phyloP scores from a whole-genome alignment of 257 asterid species.

The Linderniella brevidens region DNA sequence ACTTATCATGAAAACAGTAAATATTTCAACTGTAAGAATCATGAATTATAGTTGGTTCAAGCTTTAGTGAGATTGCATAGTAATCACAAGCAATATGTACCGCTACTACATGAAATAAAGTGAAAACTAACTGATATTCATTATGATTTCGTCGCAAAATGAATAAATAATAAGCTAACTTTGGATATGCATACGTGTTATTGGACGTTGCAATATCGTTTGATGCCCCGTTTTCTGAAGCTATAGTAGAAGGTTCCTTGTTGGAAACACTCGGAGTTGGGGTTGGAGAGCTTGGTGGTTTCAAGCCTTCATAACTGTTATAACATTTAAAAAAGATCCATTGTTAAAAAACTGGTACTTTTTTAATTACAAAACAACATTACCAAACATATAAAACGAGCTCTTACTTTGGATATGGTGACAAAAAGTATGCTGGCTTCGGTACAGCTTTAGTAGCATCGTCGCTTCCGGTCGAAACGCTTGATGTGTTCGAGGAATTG shows the following conservation, averaged over 20 bases:
- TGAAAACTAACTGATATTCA: background rate
- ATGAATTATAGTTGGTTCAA: too few species aligned
- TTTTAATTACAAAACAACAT: background rate
- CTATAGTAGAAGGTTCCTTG: constrained; percentile 9
- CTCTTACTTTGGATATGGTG: constrained; percentile 43
- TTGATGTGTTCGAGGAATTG: constrained; percentile 18
- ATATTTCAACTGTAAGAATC: too few species aligned
- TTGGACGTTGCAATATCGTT: background rate
- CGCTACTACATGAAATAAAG: too few species aligned
- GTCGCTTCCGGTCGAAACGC: constrained; percentile 6
- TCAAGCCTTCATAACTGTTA: constrained; percentile 35
- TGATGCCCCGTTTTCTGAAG: constrained; percentile 13
- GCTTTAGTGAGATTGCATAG: too few species aligned
- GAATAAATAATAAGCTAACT: too few species aligned
- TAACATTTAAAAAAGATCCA: background rate
- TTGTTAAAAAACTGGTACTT: background rate
- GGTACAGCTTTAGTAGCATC: constrained; percentile 12
- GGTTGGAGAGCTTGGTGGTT: constrained; percentile 25
- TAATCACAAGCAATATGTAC: too few species aligned
- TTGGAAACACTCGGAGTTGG: constrained; percentile 39
- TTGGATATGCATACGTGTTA: too few species aligned
- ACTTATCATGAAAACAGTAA: too few species aligned
- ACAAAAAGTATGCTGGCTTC: constrained; percentile 18
- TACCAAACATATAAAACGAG: background rate
- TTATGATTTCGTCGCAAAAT: constrained; percentile 2